Conservation (phyloP, 768 basidiomycete genomes). For the Nidularia sp. region DNA sequence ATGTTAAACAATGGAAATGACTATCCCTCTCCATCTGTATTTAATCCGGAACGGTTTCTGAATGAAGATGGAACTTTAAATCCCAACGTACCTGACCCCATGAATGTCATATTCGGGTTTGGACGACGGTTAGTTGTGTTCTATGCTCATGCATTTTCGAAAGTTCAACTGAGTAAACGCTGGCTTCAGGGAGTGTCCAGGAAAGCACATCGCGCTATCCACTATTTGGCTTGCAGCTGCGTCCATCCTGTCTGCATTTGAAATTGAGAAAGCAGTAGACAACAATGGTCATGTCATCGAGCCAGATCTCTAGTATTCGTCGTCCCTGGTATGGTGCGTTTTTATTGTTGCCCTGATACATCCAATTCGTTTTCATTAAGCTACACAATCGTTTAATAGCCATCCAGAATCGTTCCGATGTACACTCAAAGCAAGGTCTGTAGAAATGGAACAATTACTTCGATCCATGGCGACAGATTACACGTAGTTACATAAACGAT, state of each 20-base stretch:
- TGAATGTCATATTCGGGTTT: background rate
- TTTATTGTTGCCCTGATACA: background rate
- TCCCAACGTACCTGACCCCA: background rate
- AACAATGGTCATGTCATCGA: background rate
- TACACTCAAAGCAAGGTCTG: background rate
- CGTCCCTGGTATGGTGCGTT: background rate
- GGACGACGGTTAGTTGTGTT: background rate
- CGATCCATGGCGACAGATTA: too few species aligned
- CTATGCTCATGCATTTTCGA: background rate
- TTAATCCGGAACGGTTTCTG: background rate
- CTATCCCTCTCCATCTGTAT: too few species aligned
- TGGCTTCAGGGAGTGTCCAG: background rate
- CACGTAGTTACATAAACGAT: too few species aligned
- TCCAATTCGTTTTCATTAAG: background rate
- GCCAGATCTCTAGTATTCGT: background rate
- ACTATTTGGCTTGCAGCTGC: background rate
- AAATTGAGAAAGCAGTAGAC: background rate
- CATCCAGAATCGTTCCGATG: background rate
- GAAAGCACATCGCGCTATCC: background rate
- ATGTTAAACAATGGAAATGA: conserved; percentile 6
- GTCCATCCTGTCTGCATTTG: background rate
- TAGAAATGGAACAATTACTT: too few species aligned
- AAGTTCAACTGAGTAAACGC: background rate
- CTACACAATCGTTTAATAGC: background rate
- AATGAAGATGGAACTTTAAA: conserved; percentile 1